Evolutionary conservation across 2,329 filamentous ascomycete genomes (phyloP).

Genomic region (Thielaviopsis ethacetica): DNA sequence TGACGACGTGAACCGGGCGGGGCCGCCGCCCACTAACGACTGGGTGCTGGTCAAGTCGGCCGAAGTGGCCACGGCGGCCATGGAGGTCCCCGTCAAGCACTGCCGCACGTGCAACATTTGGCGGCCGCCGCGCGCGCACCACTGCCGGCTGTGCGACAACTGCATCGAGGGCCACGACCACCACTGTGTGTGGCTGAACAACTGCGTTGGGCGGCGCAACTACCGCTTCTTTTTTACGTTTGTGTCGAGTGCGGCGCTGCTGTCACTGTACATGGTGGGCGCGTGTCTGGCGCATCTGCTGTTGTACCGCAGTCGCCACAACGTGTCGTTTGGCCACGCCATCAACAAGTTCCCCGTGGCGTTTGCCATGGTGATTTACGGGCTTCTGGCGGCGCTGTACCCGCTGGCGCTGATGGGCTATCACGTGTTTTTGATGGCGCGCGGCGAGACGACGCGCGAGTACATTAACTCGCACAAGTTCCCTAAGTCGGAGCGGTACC

Average conservation of each 20-base stretch:
- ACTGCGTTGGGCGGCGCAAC: slow-evolving; percentile 90
- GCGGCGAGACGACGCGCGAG: slow-evolving; percentile 89
- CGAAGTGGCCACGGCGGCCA: slow-evolving; percentile 59
- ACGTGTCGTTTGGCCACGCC: slow-evolving; percentile 49
- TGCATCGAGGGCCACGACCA: slow-evolving; percentile 96
- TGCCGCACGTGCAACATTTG: slow-evolving; percentile 97
- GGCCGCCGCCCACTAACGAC: slow-evolving; percentile 74
- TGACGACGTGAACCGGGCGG: slow-evolving; percentile 67
- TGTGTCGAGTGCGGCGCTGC: slow-evolving; percentile 60
- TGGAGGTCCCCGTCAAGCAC: slow-evolving; percentile 97
- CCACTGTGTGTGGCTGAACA: slow-evolving; percentile 98
- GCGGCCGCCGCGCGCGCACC: slow-evolving; percentile 87
- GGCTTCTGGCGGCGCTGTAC: slow-evolving; percentile 58
- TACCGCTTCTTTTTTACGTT: slow-evolving; percentile 97
- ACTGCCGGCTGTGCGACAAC: slow-evolving; percentile 93
- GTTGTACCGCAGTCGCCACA: slow-evolving; percentile 47
- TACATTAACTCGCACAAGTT: slow-evolving; percentile 97
- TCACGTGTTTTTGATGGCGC: slow-evolving; percentile 76
- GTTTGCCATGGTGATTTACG: slow-evolving; percentile 80
- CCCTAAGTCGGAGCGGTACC: slow-evolving; percentile 73
- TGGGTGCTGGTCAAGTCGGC: slow-evolving; percentile 85
- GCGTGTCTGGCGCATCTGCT: slow-evolving; percentile 69
- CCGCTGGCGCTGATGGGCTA: slow-evolving; percentile 73
- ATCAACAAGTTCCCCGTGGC: slow-evolving; percentile 59
- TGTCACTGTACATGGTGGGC: slow-evolving; percentile 60